Evolutionary conservation across 129 eudicot genomes (phyloP).

Genomic region (Rutidosis leptorrhynchoides): DNA sequence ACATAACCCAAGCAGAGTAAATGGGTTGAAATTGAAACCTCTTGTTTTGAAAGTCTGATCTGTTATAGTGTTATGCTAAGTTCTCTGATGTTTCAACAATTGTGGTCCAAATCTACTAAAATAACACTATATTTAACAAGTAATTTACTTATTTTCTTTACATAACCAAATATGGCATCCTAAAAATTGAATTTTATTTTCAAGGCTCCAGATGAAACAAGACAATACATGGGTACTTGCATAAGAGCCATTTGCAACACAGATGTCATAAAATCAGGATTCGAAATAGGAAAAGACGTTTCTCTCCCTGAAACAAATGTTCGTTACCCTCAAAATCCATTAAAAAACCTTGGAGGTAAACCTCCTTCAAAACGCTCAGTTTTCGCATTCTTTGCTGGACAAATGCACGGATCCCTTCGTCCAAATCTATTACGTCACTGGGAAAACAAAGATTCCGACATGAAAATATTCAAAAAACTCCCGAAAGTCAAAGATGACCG

Average conservation of each 20-base stretch:
- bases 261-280: conserved; percentile 42
- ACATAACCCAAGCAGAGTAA: background rate
- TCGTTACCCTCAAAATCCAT: conserved; percentile 33
- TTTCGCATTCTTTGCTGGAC: conserved; percentile 61
- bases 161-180: background rate
- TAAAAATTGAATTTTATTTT: background rate
- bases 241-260: conserved; percentile 55
- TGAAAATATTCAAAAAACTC: conserved; percentile 38
- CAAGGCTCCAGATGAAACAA: conserved; percentile 53
- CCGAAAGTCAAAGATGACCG: conserved; percentile 32
- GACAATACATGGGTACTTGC: conserved; percentile 40
- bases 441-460: conserved; percentile 55
- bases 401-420: conserved; percentile 58
- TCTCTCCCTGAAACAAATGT: conserved; percentile 55
- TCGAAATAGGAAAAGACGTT: conserved; percentile 50
- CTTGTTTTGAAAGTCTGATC: background rate
- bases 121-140: background rate
- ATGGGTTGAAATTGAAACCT: background rate
- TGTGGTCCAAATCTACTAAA: background rate
- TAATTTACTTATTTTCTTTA: background rate
- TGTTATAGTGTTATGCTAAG: background rate
- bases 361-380: conserved; percentile 41
- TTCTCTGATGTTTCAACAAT: background rate
- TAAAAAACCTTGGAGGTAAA: conserved; percentile 47
- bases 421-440: conserved; percentile 44